Conservation (phyloP, 2,329 filamentous ascomycete species). For the Xylariaceae sp. region DNA sequence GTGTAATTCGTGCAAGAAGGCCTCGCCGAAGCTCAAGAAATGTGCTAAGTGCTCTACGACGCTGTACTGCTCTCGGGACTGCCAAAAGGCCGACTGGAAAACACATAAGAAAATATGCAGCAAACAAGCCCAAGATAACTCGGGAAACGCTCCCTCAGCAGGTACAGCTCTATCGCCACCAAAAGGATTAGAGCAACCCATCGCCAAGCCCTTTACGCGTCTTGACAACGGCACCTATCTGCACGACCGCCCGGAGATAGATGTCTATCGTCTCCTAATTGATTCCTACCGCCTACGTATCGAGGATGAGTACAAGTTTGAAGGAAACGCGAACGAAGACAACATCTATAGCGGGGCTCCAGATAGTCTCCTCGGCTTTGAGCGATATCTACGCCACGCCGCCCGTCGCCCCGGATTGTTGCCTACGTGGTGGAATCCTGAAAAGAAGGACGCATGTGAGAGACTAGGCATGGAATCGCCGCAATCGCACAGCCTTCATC, state of each 20-base stretch:
- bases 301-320: conserved; percentile 21
- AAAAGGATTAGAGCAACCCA: conserved; percentile 21
- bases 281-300: conserved; percentile 27
- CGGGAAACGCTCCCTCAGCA: neutral
- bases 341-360: conserved; percentile 18
- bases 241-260: conserved; percentile 25
- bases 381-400: conserved; percentile 13
- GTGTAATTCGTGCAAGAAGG: conserved; percentile 29
- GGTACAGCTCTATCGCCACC: conserved; percentile 16
- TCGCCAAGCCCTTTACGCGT: conserved; percentile 26
- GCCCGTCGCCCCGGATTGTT: conserved; percentile 11
- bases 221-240: conserved; percentile 26
- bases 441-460: conserved; percentile 21
- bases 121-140: conserved; percentile 15
- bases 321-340: neutral
- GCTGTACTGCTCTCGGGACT: conserved; percentile 31
- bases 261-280: conserved; percentile 19
- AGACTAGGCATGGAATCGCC: conserved; percentile 13
- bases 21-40: conserved; percentile 24
- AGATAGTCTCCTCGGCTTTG: conserved; percentile 18
- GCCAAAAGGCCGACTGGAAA: conserved; percentile 33
- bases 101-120: conserved; percentile 30
- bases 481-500: conserved; percentile 10
- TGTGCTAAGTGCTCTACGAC: conserved; percentile 29
- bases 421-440: conserved; percentile 25